These are phyloP conservation scores for Thymus mandschuricus DNA, from an alignment of 257 asterid species.

Conservation along the genomic window DNA sequence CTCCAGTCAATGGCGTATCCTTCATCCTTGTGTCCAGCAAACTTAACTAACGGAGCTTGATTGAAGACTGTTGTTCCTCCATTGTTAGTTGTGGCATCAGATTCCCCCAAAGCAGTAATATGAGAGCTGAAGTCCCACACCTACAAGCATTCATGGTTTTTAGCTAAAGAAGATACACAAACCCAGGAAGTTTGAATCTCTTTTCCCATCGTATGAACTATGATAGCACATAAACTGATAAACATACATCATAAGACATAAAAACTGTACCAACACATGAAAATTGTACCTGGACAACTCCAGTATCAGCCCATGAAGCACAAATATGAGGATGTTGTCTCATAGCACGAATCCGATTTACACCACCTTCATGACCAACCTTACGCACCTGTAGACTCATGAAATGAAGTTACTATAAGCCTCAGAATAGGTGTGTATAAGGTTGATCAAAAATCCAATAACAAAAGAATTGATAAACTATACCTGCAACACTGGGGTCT, in stretches of 20 bases:
- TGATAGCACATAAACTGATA: not conserved
- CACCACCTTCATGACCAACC: conserved; percentile 77
- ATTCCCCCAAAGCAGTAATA: conserved; percentile 67
- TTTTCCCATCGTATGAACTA: not conserved
- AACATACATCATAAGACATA: not conserved
- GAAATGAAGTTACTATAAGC: conserved; percentile 18
- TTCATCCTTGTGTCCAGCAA: conserved; percentile 90
- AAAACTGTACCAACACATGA: not conserved
- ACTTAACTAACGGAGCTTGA: conserved; percentile 77
- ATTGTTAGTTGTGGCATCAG: conserved; percentile 44
- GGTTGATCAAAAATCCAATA: not conserved
- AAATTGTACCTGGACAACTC: conserved; percentile 77
- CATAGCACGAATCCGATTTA: conserved; percentile 93
- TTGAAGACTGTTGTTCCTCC: conserved; percentile 52
- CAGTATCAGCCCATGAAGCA: conserved; percentile 90
- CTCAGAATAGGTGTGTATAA: conserved; percentile 8
- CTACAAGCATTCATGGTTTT: conserved; percentile 45
- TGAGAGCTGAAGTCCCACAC: conserved; percentile 95
- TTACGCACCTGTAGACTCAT: conserved; percentile 58
- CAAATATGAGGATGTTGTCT: conserved; percentile 84
- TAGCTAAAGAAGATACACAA: not conserved
- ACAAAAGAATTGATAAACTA: not conserved
- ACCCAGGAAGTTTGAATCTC: not conserved
- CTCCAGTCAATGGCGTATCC: conserved; percentile 97
- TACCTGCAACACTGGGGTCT: conserved; percentile 75